These are phyloP conservation scores for Solanum hybrid DNA, from an alignment of 305 asterid genomes.

Conservation along the genomic window DNA sequence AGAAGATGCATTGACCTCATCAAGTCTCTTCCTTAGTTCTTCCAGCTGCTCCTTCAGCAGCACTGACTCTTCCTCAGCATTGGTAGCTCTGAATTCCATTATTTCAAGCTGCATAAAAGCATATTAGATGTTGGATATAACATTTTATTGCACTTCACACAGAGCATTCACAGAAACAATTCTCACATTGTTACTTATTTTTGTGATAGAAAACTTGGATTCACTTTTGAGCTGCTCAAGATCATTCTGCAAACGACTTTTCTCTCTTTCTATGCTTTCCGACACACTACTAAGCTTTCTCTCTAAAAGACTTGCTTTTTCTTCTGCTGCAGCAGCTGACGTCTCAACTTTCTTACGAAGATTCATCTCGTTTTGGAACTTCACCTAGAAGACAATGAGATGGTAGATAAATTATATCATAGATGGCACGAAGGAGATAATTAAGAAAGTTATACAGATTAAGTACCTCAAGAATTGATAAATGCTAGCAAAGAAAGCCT, in stretches of 20 bases:
- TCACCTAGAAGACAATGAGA: constrained; percentile 39
- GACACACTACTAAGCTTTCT: constrained; percentile 54
- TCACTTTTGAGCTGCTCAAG: constrained; percentile 74
- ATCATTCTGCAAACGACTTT: constrained; percentile 56
- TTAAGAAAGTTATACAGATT: background rate
- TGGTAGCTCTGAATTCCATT: constrained; percentile 74
- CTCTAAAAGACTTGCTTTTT: constrained; percentile 57
- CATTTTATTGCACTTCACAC: background rate
- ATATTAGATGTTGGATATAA: constrained; percentile 15
- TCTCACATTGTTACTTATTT: constrained; percentile 71
- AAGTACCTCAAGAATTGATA: background rate
- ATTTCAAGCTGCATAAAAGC: constrained; percentile 57
- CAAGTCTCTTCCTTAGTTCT: constrained; percentile 46
- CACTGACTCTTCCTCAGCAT: constrained; percentile 73
- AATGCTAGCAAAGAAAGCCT: background rate
- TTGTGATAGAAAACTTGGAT: constrained; percentile 65
- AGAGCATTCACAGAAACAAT: background rate
- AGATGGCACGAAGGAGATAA: background rate
- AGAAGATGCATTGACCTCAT: constrained; percentile 41
- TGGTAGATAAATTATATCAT: background rate
- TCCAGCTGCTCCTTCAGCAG: constrained; percentile 57
- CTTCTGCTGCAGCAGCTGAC: constrained; percentile 67
- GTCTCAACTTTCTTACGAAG: constrained; percentile 71
- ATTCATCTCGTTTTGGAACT: constrained; percentile 62
- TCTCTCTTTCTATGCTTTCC: constrained; percentile 64